Percentiles rank a stretch among this genome's conserved stretches.
Conservation (phyloP, 140 eudicot species). For the Cichorium intybus region DNA sequence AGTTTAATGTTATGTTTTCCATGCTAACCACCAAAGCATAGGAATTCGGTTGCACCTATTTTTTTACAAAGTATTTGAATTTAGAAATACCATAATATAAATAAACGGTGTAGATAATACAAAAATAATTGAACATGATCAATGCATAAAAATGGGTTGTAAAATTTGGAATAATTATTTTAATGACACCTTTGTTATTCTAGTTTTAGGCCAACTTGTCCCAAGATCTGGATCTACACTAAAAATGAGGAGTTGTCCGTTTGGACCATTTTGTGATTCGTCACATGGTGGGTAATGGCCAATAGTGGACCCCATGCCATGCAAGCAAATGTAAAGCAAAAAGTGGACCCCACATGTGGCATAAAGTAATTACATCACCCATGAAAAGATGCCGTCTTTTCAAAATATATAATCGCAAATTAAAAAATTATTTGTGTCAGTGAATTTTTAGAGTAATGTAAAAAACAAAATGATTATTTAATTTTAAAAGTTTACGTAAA, state of each 20-base stretch:
- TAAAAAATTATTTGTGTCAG: too few species aligned
- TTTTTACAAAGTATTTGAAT: too few species aligned
- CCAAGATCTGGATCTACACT: constrained; percentile 14
- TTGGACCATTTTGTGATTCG: not conserved
- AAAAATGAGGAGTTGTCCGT: not conserved
- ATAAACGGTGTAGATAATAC: too few species aligned
- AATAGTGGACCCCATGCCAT: not conserved
- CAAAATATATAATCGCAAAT: not conserved
- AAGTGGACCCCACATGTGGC: not conserved
- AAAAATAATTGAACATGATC: not conserved
- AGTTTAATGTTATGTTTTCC: constrained; percentile 61
- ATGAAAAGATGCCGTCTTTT: not conserved
- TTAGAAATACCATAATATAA: too few species aligned
- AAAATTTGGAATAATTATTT: not conserved
- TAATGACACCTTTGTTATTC: not conserved
- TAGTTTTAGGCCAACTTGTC: constrained; percentile 8
- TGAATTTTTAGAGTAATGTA: too few species aligned
- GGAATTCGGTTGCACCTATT: constrained; percentile 59
- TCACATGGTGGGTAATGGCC: constrained; percentile 8
- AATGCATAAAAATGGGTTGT: not conserved
- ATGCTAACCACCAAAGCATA: constrained; percentile 61
- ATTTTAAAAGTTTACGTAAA: too few species aligned
- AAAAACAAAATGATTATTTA: too few species aligned
- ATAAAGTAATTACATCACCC: not conserved
- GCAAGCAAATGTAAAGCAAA: not conserved